These are phyloP conservation scores for Dothideomycetidae sp. DNA, from an alignment of 2,329 filamentous ascomycete species.

Conservation along the genomic window DNA sequence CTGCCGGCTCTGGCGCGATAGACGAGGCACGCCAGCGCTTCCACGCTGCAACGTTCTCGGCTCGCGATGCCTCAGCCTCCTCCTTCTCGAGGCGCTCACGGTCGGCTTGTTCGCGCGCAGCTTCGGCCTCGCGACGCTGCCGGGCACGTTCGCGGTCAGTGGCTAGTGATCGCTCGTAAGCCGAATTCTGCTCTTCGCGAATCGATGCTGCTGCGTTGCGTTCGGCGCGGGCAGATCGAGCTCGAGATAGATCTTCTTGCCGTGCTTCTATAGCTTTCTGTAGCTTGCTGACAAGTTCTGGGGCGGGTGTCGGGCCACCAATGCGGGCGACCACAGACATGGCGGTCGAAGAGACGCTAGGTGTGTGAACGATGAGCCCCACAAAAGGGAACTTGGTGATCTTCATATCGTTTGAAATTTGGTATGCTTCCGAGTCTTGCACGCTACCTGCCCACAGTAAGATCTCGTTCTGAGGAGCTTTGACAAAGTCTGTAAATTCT, in stretches of 20 bases:
- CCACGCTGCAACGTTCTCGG: constrained; percentile 54
- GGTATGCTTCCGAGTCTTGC: constrained; percentile 84
- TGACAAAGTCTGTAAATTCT: constrained; percentile 60
- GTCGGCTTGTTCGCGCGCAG: constrained; percentile 45
- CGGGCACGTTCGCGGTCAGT: constrained; percentile 73
- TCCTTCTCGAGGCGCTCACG: constrained; percentile 51
- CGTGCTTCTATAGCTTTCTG: constrained; percentile 60
- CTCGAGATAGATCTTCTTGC: constrained; percentile 56
- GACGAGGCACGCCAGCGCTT: constrained; percentile 59
- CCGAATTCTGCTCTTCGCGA: constrained; percentile 77
- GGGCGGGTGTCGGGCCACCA: constrained; percentile 53
- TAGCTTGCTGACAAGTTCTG: constrained; percentile 63
- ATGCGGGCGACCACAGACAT: constrained; percentile 84
- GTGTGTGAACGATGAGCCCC: constrained; percentile 73
- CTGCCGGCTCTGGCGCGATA: constrained; percentile 53
- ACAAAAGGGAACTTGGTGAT: constrained; percentile 90
- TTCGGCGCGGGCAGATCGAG: constrained; percentile 61
- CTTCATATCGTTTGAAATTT: constrained; percentile 72
- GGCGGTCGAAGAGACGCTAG: constrained; percentile 64
- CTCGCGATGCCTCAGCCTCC: constrained; percentile 44
- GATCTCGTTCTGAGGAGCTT: constrained; percentile 61
- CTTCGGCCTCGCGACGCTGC: constrained; percentile 61
- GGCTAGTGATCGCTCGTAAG: constrained; percentile 84
- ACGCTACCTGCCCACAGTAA: constrained; percentile 89
- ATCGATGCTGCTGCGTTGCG: constrained; percentile 70